These are phyloP conservation scores for Blumeriella jaapii DNA, from an alignment of 2,329 filamentous ascomycete species.

Conservation along the genomic window DNA sequence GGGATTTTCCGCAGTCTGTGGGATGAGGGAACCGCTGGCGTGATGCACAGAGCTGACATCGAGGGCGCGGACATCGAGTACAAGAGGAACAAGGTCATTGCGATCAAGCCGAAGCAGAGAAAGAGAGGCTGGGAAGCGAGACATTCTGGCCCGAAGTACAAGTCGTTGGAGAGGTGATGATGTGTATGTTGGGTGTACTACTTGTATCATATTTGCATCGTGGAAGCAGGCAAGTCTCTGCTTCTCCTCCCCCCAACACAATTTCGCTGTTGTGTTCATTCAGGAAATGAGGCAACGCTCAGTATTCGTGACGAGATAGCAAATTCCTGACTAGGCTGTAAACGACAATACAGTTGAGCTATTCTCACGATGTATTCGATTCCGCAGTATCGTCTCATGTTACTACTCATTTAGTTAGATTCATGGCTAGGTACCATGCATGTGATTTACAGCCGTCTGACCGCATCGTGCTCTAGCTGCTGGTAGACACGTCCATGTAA, in stretches of 20 bases:
- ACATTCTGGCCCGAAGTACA: conserved; percentile 53
- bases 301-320: too few species aligned
- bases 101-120: conserved; percentile 50
- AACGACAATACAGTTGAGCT: too few species aligned
- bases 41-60: conserved; percentile 72
- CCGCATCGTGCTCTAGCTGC: too few species aligned
- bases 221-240: conserved; percentile 6
- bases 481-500: too few species aligned
- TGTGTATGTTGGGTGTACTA: conserved; percentile 5
- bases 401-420: too few species aligned
- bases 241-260: background rate
- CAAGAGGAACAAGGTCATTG: conserved; percentile 65
- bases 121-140: conserved; percentile 55
- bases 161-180: conserved; percentile 32
- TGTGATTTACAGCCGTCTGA: too few species aligned
- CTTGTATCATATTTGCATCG: conserved; percentile 16
- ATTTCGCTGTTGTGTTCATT: too few species aligned
- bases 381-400: too few species aligned
- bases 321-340: too few species aligned
- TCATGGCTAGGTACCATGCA: too few species aligned
- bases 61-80: conserved; percentile 74
- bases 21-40: conserved; percentile 77
- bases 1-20: conserved; percentile 81
- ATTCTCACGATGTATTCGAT: too few species aligned
- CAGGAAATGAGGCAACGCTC: too few species aligned